A percentile compares a stretch with the other conserved stretches of the same genome.
Evolutionary conservation across 148 eudicot genomes (phyloP).

Genomic region (Cornus suecica): DNA sequence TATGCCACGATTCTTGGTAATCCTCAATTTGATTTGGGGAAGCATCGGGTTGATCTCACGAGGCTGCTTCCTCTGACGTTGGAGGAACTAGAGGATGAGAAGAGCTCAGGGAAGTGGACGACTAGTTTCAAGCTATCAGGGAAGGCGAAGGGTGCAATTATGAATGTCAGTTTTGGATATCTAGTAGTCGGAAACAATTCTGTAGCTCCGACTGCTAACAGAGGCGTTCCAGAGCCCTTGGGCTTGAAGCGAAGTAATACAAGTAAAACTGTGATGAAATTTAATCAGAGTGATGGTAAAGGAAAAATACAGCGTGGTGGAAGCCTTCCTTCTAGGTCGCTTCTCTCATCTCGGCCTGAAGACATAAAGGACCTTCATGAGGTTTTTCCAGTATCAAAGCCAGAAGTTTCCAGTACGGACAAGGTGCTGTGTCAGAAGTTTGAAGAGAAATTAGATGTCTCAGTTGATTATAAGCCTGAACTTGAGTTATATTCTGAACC

Average conservation of each 20-base stretch:
- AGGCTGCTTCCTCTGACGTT: slow-evolving; percentile 70
- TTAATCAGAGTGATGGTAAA: slow-evolving; percentile 32
- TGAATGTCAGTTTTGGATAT: slow-evolving; percentile 94
- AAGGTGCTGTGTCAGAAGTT: slow-evolving; percentile 56
- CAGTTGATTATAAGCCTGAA: slow-evolving; percentile 40
- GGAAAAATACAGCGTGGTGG: slow-evolving; percentile 35
- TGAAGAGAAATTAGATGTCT: slow-evolving; percentile 44
- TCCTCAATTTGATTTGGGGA: slow-evolving; percentile 67
- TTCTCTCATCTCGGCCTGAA: slow-evolving; percentile 37
- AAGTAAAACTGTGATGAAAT: slow-evolving; percentile 15
- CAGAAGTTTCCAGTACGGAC: slow-evolving; percentile 57
- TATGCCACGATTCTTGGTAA: slow-evolving; percentile 45
- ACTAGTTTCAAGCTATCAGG: slow-evolving; percentile 86
- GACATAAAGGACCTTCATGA: slow-evolving; percentile 83
- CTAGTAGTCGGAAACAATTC: slow-evolving; percentile 40
- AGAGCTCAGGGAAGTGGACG: slow-evolving; percentile 84
- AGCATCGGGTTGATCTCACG: slow-evolving; percentile 75
- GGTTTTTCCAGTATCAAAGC: slow-evolving; percentile 51
- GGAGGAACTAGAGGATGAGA: slow-evolving; percentile 84
- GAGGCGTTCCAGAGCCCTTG: slow-evolving; percentile 32
- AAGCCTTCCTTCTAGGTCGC: slow-evolving; percentile 57
- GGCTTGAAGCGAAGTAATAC: slow-evolving; percentile 33
- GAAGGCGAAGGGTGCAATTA: slow-evolving; percentile 70
- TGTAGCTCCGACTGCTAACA: slow-evolving; percentile 32
- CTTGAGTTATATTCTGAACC: slow-evolving; percentile 29